Conservation (phyloP, 257 asterid species). For the Rhazya stricta region DNA sequence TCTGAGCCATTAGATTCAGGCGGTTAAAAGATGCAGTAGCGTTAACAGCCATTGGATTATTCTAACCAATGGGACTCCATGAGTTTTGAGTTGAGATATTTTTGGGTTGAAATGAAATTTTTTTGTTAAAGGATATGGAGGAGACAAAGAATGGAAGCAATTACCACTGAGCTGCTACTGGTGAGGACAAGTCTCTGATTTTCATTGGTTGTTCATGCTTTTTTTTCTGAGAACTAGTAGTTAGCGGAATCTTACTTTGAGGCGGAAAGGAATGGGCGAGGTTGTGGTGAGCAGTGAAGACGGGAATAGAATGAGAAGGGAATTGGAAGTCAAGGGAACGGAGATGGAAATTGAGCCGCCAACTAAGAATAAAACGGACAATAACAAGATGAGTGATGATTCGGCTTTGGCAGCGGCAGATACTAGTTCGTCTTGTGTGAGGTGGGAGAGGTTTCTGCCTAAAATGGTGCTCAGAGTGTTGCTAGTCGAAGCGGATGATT, state of each 20-base stretch:
- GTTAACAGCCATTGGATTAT: slow-evolving; percentile 30
- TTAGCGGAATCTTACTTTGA: too few relatives aligned
- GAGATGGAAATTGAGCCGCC: slow-evolving; percentile 26
- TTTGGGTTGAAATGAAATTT: slow-evolving; percentile 22
- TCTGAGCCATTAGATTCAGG: slow-evolving; percentile 57
- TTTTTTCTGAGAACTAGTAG: not conserved
- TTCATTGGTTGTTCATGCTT: not conserved
- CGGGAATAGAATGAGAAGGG: slow-evolving; percentile 28
- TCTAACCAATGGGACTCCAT: slow-evolving; percentile 15
- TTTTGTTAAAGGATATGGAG: not conserved
- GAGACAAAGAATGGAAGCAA: not conserved
- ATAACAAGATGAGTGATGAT: slow-evolving; percentile 18
- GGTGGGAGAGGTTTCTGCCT: slow-evolving; percentile 86
- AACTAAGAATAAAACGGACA: slow-evolving; percentile 7
- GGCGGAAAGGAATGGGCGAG: slow-evolving; percentile 60
- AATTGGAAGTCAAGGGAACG: slow-evolving; percentile 24
- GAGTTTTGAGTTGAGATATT: slow-evolving; percentile 38
- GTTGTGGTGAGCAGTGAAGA: slow-evolving; percentile 48
- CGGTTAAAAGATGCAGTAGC: slow-evolving; percentile 22
- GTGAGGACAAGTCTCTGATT: not conserved
- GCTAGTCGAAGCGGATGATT: slow-evolving; percentile 90
- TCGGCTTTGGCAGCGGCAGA: slow-evolving; percentile 21
- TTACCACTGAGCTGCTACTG: slow-evolving; percentile 4
- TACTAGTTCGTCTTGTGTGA: slow-evolving; percentile 28
- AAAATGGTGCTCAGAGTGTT: slow-evolving; percentile 71